phyloP scores from a whole-genome alignment of 169 alveolate species.

The Perkinsus chesapeaki region DNA sequence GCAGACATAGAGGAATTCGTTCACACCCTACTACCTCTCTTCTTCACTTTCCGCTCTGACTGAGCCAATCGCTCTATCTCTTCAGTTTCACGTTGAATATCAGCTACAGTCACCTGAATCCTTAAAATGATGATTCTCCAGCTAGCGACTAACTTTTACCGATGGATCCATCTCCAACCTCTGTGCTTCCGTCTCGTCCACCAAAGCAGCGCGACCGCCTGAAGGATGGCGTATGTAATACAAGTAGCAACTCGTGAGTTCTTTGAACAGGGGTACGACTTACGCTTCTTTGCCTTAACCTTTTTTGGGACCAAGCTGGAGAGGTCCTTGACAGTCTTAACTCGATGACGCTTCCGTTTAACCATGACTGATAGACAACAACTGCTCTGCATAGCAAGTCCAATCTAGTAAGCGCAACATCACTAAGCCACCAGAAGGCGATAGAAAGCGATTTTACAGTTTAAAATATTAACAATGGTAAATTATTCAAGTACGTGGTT shows the following conservation, averaged over 20 bases:
- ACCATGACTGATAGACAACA: not conserved
- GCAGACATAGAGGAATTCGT: not conserved
- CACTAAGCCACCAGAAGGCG: not conserved
- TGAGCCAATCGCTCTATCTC: not conserved
- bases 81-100: not conserved
- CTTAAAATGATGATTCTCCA: not conserved
- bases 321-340: not conserved
- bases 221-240: too few species aligned
- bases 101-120: not conserved
- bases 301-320: not conserved
- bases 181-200: not conserved
- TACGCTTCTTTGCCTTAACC: not conserved
- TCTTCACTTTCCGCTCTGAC: not conserved
- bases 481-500: not conserved
- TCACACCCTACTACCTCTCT: not conserved
- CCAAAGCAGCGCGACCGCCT: not conserved
- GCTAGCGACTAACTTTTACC: not conserved
- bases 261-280: not conserved
- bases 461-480: not conserved
- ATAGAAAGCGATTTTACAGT: not conserved
- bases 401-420: not conserved
- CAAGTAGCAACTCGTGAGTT: not conserved
- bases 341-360: not conserved
- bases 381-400: not conserved
- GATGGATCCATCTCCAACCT: not conserved